Evolutionary conservation across 768 basidiomycete species (phyloP), one percentile per base, ranked within the genome.

Genomic region (Dioszegia crocea): DNA sequence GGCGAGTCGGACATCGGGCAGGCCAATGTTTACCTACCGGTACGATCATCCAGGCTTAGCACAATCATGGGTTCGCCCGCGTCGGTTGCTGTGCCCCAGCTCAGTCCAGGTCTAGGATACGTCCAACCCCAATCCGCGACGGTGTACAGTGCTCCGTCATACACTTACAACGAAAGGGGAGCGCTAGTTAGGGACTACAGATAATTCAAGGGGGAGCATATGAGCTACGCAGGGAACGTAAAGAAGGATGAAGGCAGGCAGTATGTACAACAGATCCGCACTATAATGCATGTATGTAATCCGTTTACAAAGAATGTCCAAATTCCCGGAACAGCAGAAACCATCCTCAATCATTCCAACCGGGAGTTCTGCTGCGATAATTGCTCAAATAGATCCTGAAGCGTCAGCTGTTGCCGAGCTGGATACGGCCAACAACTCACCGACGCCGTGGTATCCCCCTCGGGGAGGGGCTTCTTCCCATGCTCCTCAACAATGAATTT

Each of bases 321-420:
- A 24, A 41, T 46, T 45, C 55, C 47, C 19, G 3, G 41, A 21
- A 27, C 26, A 17, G n/a, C 31, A 43, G 38, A 17, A 9, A 21
- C 12, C 52, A 53, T 17, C 26, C 23, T 14, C 43, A 24, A 16
- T 23, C 21, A 36, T 23, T 23, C 33, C 24, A n/a, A 23, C 29
- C 41, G 31, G 9, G 41, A n/a, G 44, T 74, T 74, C 49, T 74
- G 73, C 10, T 59, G 62, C 40, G 63, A 47, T 16, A 74, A 49
- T 48, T 74, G 70, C 11, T 56, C 47, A 36, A 72, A 74, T 2
- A 74, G 59, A 49, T 69, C 73, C 70, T 74, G 30, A 21, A n/a
- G 6, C n/a, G 55, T 65, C 47, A 62, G 66, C 40, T 59, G 24
- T 56, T 33, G 14, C 14, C 31, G 21, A 14, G 39, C 11, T 14